These are phyloP conservation scores for Sphaerulina vaccinii DNA, from an alignment of 2,329 filamentous ascomycete genomes.

Conservation along the genomic window DNA sequence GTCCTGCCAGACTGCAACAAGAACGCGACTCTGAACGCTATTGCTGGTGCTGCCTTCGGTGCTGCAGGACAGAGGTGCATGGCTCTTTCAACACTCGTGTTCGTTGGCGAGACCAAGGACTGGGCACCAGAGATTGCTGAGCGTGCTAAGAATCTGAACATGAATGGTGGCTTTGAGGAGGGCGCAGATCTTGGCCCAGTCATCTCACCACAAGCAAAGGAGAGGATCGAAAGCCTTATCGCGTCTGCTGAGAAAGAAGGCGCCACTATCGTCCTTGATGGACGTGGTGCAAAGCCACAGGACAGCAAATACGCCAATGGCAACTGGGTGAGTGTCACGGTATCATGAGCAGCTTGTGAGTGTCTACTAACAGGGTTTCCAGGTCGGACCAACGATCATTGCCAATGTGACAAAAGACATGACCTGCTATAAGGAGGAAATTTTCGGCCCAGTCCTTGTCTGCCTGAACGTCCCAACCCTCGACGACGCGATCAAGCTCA, in stretches of 20 bases:
- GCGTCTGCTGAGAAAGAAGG: conserved; percentile 75
- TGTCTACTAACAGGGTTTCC: conserved; percentile 22
- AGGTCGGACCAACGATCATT: conserved; percentile 80
- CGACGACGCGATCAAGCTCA: conserved; percentile 75
- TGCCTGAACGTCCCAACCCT: conserved; percentile 76
- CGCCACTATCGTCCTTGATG: conserved; percentile 78
- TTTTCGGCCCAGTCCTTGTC: conserved; percentile 81
- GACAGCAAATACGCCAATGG: conserved; percentile 73
- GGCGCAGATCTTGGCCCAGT: conserved; percentile 79
- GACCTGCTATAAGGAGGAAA: conserved; percentile 82
- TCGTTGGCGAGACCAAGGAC: conserved; percentile 80
- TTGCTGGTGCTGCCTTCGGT: conserved; percentile 79
- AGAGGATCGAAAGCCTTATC: conserved; percentile 74
- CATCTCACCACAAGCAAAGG: conserved; percentile 75
- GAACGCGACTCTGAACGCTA: conserved; percentile 83
- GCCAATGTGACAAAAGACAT: conserved; percentile 75
- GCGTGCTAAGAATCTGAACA: conserved; percentile 68
- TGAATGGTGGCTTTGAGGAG: conserved; percentile 78
- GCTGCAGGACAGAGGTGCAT: conserved; percentile 84
- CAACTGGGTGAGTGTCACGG: conserved; percentile 61
- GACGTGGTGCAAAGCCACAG: conserved; percentile 66
- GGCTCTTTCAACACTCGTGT: conserved; percentile 78
- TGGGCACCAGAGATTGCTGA: conserved; percentile 79
- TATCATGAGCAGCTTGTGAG: background rate
- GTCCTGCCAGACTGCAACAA: conserved; percentile 85